These are phyloP conservation scores for Chlamydomonas sp. DNA, from an alignment of 139 green algal species.

Conservation along the genomic window DNA sequence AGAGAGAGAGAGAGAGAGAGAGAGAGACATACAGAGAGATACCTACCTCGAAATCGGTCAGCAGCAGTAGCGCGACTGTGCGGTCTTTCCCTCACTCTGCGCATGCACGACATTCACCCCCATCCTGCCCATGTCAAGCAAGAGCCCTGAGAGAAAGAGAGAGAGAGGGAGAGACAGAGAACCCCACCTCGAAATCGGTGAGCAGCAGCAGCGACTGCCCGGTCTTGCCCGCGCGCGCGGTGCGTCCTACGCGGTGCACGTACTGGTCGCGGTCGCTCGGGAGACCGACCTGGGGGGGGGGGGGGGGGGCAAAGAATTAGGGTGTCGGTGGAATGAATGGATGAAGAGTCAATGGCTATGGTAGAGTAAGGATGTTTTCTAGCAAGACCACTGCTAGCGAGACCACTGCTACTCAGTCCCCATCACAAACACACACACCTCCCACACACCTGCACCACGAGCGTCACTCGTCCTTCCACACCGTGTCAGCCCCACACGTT, in stretches of 20 bases:
- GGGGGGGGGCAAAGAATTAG: neutral
- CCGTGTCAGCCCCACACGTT: too few species aligned
- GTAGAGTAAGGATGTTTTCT: neutral
- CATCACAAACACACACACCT: too few species aligned
- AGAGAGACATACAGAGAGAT: conserved; percentile 12
- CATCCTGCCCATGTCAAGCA: conserved; percentile 70
- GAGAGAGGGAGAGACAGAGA: conserved; percentile 17
- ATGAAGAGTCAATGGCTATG: neutral
- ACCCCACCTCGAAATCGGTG: conserved; percentile 33
- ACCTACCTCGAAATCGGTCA: too few species aligned
- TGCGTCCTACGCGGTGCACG: conserved; percentile 91
- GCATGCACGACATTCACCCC: conserved; percentile 54
- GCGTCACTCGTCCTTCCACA: too few species aligned
- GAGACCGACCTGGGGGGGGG: conserved; percentile 52
- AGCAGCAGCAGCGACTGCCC: conserved; percentile 89
- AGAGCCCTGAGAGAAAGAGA: conserved; percentile 4
- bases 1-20: conserved; percentile 15
- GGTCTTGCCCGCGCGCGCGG: conserved; percentile 84
- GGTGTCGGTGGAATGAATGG: neutral
- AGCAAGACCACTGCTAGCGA: neutral
- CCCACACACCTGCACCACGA: conserved; percentile 93
- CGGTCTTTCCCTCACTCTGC: neutral
- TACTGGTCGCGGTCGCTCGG: conserved; percentile 77
- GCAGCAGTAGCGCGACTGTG: too few species aligned
- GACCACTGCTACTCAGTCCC: too few species aligned